Percentiles rank a stretch among this genome's conserved stretches.
Evolutionary conservation across 2,329 filamentous ascomycete genomes (phyloP).

Genomic region (Bretziella fagacearum): DNA sequence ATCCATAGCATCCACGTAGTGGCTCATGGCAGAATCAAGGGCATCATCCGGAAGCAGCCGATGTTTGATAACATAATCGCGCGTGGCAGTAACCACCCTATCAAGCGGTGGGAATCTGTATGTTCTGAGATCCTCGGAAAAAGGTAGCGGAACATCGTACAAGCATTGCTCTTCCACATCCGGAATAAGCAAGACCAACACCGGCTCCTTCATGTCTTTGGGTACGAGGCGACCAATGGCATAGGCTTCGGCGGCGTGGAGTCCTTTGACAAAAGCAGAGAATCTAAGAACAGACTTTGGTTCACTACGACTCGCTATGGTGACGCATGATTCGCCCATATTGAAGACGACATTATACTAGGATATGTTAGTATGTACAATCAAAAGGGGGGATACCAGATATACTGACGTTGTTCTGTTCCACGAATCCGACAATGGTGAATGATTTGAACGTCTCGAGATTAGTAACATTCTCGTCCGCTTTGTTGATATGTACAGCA

Average conservation of each 20-base stretch:
- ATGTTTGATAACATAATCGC: constrained; percentile 63
- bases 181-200: constrained; percentile 63
- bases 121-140: constrained; percentile 77
- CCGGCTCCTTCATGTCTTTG: constrained; percentile 67
- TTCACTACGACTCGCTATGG: constrained; percentile 60
- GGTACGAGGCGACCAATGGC: constrained; percentile 71
- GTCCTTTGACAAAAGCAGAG: constrained; percentile 75
- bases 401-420: constrained; percentile 43
- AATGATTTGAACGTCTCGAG: constrained; percentile 60
- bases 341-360: constrained; percentile 72
- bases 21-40: constrained; percentile 65
- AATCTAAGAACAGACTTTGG: constrained; percentile 70
- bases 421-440: constrained; percentile 75
- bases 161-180: constrained; percentile 69
- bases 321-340: constrained; percentile 65
- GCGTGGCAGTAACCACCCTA: constrained; percentile 71
- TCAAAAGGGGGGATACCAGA: constrained; percentile 3
- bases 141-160: constrained; percentile 78
- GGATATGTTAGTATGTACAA: constrained; percentile 3
- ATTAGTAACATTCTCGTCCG: constrained; percentile 76
- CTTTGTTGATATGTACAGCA: constrained; percentile 73
- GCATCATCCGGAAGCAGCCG: constrained; percentile 63
- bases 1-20: constrained; percentile 89
- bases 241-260: constrained; percentile 70
- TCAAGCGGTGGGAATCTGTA: constrained; percentile 87